Evolutionary conservation across 768 basidiomycete genomes (phyloP), one percentile per base, ranked within the genome.

Genomic region (Naganishia friedmannii): DNA sequence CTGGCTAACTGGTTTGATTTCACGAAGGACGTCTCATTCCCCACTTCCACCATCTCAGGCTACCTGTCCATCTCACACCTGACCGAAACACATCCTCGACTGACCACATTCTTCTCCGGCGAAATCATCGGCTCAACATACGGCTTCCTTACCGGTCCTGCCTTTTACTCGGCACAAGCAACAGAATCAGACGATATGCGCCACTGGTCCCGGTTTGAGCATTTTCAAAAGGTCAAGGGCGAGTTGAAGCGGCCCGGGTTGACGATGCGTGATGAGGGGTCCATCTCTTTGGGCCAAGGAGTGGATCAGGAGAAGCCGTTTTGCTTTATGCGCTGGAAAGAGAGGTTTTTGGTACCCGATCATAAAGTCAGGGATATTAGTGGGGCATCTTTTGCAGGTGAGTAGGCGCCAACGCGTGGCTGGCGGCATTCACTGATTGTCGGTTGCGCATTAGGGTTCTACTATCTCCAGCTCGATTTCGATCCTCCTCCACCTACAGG

Each of bases 291-390:
- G 21, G n/a, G 69, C 21, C 19, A 39, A 9, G 32, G 34, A 37
- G 73, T 31, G 32, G 75, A 54, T 42, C 74, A 71, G 65, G 78
- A 78, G 65, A 74, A 75, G 65, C 78, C 77, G 58, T 82, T 79
- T 57, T 87, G 93, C 34, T 98, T 97, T 79, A 92, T 98, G 89
- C 85, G 95, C 71, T 94, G 93, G 90, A 98, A 98, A 82, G 95
- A 98, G 82, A 85, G 89, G 76, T 97, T 96, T 82, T 84, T 98
- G 66, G 91, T 97, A n/a, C 93, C 93, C 2, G 91, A 94, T 80
- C 91, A 94, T 82, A 87, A 88, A 70, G 91, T 95, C 34, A 88
- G 91, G 80, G 92, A 94, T 80, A 95, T 97, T 82, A 92, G 88
- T 76, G 93, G 93, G 53, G 93, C 93, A 26, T 92, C 91, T 79